These are phyloP conservation scores for Primulina eburnea DNA, from an alignment of 257 asterid genomes.

Conservation along the genomic window DNA sequence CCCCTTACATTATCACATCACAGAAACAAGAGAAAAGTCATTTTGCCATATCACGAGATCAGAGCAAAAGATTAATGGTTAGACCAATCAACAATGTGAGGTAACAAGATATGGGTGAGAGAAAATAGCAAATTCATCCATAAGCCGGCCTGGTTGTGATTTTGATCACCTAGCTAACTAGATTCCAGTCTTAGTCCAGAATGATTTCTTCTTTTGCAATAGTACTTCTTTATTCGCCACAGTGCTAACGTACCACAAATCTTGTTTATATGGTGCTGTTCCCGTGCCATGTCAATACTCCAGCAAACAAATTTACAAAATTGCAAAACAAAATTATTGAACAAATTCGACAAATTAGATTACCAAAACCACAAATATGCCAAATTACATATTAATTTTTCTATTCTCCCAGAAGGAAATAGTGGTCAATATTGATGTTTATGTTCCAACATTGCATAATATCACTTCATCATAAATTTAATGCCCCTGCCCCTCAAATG, in stretches of 20 bases:
- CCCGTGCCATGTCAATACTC: background rate
- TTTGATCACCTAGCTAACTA: background rate
- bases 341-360: no score
- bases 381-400: no score
- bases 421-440: background rate
- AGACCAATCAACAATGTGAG: background rate
- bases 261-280: no score
- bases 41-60: background rate
- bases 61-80: background rate
- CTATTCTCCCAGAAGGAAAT: background rate
- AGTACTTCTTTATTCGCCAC: background rate
- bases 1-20: conserved; percentile 48
- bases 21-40: conserved; percentile 3
- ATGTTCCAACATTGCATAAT: background rate
- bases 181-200: background rate
- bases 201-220: no score
- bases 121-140: no score
- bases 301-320: background rate
- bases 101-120: background rate
- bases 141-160: background rate
- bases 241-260: background rate
- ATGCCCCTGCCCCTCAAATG: background rate
- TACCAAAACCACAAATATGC: no score
- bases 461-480: background rate
- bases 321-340: background rate